Evolutionary conservation across 495 filamentous ascomycete genomes (phyloP).

Genomic region (Jackrogersella minutella): DNA sequence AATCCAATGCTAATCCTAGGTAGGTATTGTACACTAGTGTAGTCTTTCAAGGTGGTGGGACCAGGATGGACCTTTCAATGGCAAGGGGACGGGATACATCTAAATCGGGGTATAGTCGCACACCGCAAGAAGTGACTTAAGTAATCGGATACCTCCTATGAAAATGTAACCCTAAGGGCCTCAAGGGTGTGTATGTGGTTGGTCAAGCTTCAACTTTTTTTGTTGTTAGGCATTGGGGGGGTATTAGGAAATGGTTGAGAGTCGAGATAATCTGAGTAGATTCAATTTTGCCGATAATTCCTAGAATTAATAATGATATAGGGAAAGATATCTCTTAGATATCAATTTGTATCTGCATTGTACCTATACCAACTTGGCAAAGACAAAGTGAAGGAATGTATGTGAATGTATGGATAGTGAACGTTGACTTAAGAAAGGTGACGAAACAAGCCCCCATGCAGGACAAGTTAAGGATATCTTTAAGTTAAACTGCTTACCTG

Average conservation of each 20-base stretch:
- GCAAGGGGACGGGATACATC: background rate
- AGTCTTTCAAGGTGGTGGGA: background rate
- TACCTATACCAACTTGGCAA: background rate
- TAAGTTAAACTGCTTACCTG: background rate
- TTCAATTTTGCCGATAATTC: slow-evolving; percentile 2
- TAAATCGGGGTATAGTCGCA: background rate
- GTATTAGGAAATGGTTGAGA: background rate
- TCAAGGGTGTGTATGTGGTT: too few species aligned
- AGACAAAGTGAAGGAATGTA: background rate
- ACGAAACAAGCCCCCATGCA: background rate
- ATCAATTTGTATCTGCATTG: background rate
- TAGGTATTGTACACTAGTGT: too few species aligned
- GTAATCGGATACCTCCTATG: too few species aligned
- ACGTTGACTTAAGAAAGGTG: too few species aligned
- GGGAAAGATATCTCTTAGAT: too few species aligned
- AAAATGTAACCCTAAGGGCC: too few species aligned
- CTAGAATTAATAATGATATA: background rate
- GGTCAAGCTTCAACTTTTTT: background rate
- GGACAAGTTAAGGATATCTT: background rate
- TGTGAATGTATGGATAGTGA: background rate
- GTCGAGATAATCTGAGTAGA: background rate
- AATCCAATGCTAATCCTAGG: too few species aligned
- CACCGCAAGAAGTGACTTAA: background rate
- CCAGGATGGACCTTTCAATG: slow-evolving; percentile 4
- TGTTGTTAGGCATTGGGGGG: background rate